phyloP scores from a whole-genome alignment of 352 stramenopile species.

The Phytophthora meadii region DNA sequence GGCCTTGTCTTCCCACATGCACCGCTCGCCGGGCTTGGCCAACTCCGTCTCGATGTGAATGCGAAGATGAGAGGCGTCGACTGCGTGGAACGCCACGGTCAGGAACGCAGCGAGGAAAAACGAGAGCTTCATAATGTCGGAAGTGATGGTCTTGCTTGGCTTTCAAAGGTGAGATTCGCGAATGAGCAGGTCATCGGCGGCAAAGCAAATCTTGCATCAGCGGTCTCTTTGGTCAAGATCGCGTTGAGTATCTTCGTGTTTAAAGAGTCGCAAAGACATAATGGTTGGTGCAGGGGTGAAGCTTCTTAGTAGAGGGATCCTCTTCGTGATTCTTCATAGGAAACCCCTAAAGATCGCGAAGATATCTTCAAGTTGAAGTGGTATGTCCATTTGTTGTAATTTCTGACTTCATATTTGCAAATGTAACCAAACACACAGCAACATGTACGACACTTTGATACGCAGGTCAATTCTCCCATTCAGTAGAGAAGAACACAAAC shows the following conservation, averaged over 20 bases:
- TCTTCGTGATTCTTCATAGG: too few species aligned
- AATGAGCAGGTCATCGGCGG: not conserved
- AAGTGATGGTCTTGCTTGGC: not conserved
- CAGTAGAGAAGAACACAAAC: not conserved
- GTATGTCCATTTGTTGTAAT: not conserved
- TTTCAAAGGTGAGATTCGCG: not conserved
- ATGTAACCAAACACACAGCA: not conserved
- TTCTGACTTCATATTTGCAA: not conserved
- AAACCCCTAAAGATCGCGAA: too few species aligned
- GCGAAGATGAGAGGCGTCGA: not conserved
- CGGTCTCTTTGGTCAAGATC: conserved; percentile 1
- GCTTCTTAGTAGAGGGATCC: too few species aligned
- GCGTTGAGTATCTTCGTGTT: conserved; percentile 2
- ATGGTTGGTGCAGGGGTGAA: not conserved
- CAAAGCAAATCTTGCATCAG: not conserved
- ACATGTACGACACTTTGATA: too few species aligned
- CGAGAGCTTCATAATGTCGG: not conserved
- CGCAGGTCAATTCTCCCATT: not conserved
- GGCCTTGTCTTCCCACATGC: conserved; percentile 8
- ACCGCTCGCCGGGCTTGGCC: not conserved
- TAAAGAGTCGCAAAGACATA: not conserved
- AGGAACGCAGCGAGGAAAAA: not conserved
- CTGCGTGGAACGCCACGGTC: not conserved
- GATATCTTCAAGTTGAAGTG: conserved; percentile 1
- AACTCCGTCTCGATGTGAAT: conserved; percentile 1